A percentile compares a stretch with the other conserved stretches of the same genome.
These are phyloP conservation scores for Epicoccum nigrum DNA, from an alignment of 2,329 filamentous ascomycete genomes.

Conservation along the genomic window DNA sequence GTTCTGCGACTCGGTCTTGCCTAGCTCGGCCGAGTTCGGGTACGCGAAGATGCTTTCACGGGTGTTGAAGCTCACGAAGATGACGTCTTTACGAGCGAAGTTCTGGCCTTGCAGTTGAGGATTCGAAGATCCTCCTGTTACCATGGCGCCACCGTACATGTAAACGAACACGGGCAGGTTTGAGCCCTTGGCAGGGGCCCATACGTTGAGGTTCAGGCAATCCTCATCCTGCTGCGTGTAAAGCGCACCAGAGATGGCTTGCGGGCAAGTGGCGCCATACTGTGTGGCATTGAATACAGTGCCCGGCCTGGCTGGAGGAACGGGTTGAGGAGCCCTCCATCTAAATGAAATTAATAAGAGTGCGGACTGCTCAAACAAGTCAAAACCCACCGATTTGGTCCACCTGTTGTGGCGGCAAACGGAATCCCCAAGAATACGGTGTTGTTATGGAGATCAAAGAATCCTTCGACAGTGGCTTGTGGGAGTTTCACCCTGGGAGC, in stretches of 20 bases:
- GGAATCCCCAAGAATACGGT: conserved; percentile 33
- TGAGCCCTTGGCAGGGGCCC: conserved; percentile 23
- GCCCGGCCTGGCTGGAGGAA: conserved; percentile 16
- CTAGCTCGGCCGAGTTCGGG: conserved; percentile 50
- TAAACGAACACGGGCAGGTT: conserved; percentile 48
- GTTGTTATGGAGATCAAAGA: conserved; percentile 26
- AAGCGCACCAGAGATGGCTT: conserved; percentile 28
- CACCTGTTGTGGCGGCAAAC: conserved; percentile 33
- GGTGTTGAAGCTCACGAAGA: conserved; percentile 37
- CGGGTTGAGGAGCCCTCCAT: conserved; percentile 27
- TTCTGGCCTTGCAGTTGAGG: conserved; percentile 52
- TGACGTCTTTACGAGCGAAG: conserved; percentile 32
- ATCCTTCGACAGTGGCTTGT: conserved; percentile 27
- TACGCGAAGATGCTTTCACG: conserved; percentile 49
- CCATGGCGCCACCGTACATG: conserved; percentile 54
- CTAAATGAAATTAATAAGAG: conserved; percentile 12
- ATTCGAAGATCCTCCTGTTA: conserved; percentile 49
- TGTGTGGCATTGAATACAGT: conserved; percentile 25
- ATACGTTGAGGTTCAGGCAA: conserved; percentile 49
- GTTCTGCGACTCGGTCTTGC: conserved; percentile 27
- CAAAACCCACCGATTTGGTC: conserved; percentile 26
- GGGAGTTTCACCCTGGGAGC: conserved; percentile 19
- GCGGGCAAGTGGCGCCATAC: conserved; percentile 34
- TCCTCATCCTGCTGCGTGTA: conserved; percentile 39
- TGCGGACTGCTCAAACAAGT: no score